Conservation (phyloP, 345 rosid genomes). For the Eucalyptus lansdowneana region DNA sequence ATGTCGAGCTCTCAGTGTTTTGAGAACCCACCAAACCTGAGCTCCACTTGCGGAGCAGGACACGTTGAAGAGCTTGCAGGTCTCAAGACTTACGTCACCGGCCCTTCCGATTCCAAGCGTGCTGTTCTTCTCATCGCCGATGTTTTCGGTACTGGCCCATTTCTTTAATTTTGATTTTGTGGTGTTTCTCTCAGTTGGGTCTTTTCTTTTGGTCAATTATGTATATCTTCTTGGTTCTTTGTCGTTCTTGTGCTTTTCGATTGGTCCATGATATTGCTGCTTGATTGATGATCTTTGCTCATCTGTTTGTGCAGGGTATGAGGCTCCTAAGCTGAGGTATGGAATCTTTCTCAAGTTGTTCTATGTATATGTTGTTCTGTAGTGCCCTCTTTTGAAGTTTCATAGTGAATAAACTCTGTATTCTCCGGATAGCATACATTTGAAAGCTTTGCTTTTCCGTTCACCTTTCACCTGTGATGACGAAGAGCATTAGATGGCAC, state of each 20-base stretch:
- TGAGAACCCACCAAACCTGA: conserved; percentile 49
- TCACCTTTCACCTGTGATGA: background rate
- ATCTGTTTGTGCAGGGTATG: conserved; percentile 16
- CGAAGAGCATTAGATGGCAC: background rate
- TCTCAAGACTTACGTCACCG: conserved; percentile 51
- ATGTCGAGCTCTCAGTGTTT: conserved; percentile 80
- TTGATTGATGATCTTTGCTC: background rate
- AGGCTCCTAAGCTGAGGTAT: conserved; percentile 41
- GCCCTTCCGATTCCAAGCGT: conserved; percentile 38
- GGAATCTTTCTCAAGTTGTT: background rate
- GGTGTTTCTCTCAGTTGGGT: background rate
- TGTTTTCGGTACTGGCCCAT: conserved; percentile 16
- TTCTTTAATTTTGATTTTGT: background rate
- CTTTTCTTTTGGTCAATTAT: background rate
- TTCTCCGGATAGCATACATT: background rate
- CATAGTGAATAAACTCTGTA: background rate
- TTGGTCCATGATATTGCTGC: background rate
- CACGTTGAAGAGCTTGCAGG: conserved; percentile 48
- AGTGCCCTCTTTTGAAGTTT: background rate
- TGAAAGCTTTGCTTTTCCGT: background rate
- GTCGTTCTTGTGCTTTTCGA: background rate
- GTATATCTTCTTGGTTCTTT: background rate
- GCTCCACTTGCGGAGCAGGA: conserved; percentile 45
- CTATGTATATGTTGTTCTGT: background rate
- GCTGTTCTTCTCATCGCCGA: conserved; percentile 65